Evolutionary conservation across 2,329 filamentous ascomycete species (phyloP).

Genomic region (Lecanoromycetidae sp.): DNA sequence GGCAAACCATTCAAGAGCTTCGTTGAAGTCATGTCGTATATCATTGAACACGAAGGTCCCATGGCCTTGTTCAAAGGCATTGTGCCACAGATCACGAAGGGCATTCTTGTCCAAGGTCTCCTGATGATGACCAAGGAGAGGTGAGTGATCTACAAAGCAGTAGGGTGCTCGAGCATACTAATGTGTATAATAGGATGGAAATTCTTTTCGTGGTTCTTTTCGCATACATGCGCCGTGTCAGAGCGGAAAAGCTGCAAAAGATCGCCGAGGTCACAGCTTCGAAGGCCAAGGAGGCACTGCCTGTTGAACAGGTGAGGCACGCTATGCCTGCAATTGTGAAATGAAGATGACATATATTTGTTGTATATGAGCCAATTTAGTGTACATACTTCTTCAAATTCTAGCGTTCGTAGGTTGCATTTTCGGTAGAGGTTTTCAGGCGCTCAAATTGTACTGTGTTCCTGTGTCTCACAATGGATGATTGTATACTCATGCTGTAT

Average conservation of each 20-base stretch:
- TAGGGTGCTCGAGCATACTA: background rate
- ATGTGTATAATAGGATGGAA: constrained; percentile 54
- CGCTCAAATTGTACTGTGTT: too few relatives aligned
- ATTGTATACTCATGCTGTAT: background rate
- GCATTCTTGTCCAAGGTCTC: constrained; percentile 82
- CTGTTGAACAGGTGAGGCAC: constrained; percentile 18
- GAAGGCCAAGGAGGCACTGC: constrained; percentile 44
- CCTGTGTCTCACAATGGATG: too few relatives aligned
- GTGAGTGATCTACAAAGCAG: constrained; percentile 1
- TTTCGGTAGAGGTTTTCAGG: background rate
- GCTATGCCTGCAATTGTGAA: constrained; percentile 12
- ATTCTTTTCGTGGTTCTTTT: constrained; percentile 76
- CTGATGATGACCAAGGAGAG: constrained; percentile 99
- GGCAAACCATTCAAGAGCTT: constrained; percentile 93
- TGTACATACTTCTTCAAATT: constrained; percentile 8
- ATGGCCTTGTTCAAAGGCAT: constrained; percentile 93
- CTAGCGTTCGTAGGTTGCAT: background rate
- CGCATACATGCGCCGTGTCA: constrained; percentile 62
- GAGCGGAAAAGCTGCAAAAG: constrained; percentile 57
- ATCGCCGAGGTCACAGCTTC: constrained; percentile 51
- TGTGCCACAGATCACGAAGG: constrained; percentile 84
- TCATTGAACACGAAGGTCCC: constrained; percentile 73
- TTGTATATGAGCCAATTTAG: background rate
- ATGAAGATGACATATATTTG: constrained; percentile 4
- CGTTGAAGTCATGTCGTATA: constrained; percentile 87